Base-by-base conservation (phyloP, 148 eudicot genomes). In the Oxyria digyna region DNA sequence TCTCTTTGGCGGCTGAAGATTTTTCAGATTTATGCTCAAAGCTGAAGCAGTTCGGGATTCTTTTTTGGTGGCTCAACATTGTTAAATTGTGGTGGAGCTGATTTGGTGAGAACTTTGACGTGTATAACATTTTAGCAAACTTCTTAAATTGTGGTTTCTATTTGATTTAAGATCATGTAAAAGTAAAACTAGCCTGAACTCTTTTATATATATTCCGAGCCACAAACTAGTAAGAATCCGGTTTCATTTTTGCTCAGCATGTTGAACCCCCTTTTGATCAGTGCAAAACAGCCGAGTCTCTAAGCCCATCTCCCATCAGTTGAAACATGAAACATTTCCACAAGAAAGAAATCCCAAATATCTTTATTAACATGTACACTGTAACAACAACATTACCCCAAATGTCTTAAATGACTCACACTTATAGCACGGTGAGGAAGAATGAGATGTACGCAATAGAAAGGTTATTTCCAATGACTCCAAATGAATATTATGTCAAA, bases 1-100 rank as follows among this genome's bases (percentile, higher is more conserved):
- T 74, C 97, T 91, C 42, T 91, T 91, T 72, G 97, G 96, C 5
- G 85, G 96, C 32, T 87, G 75, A 81, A 57, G 45, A 24, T 37
- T 26, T n/a, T 12, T 29, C 35, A 57, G 4, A 26, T n/a, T 27
- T 54, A 0, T 9, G 42, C 1, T 23, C 45, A 20, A 42, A 35
- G 43, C 68, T 65, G 26, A 67, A 21, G 12, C 31, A 40, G 20
- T 38, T 6, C 20, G 69, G 31, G 32, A 14, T 15, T 17, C 32
- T 6, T 32, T 6, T 31, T 29, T 32, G 42, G 42, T 11, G 26
- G 67, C 38, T 63, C 12, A 63, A 33, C 20, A 29, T 29, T 23
- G 18, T 35, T 6, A 35, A n/a, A 2, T 6, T 52, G 18, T 37
- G 33, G 64, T 27, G 6, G 29, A 57, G 64, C 64, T 57, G 63